These are phyloP conservation scores for Cruciata laevipes DNA, from an alignment of 257 asterid species.

Conservation along the genomic window DNA sequence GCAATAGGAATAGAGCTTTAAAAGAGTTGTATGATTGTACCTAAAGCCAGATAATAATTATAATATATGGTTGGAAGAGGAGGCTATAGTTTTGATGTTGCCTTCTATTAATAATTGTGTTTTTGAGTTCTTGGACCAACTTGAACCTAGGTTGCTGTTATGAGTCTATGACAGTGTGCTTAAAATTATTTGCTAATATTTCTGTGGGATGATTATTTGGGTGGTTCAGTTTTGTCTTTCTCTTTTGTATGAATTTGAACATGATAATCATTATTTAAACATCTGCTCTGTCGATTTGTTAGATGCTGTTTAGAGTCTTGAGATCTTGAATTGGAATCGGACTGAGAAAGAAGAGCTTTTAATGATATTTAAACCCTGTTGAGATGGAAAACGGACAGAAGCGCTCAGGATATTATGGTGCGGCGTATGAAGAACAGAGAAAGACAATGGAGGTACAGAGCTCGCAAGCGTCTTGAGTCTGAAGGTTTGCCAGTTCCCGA, in stretches of 20 bases:
- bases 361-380: neutral
- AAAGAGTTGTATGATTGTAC: neutral
- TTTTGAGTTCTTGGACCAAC: neutral
- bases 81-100: neutral
- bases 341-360: neutral
- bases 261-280: neutral
- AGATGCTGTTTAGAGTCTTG: neutral
- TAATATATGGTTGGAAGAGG: neutral
- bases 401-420: slow-evolving; percentile 42
- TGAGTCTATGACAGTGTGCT: neutral
- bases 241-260: neutral
- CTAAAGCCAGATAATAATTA: neutral
- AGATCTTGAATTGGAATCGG: neutral
- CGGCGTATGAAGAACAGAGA: slow-evolving; percentile 85
- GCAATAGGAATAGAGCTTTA: neutral
- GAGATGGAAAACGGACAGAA: slow-evolving; percentile 20
- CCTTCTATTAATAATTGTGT: neutral
- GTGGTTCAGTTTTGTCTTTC: neutral
- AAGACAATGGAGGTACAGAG: slow-evolving; percentile 88
- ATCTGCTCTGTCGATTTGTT: neutral
- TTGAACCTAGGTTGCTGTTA: neutral
- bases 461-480: slow-evolving; percentile 68
- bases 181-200: neutral
- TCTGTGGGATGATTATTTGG: neutral
- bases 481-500: slow-evolving; percentile 35